These are phyloP conservation scores for Fusarium sp. DNA, from an alignment of 2,329 filamentous ascomycete genomes.

Conservation along the genomic window DNA sequence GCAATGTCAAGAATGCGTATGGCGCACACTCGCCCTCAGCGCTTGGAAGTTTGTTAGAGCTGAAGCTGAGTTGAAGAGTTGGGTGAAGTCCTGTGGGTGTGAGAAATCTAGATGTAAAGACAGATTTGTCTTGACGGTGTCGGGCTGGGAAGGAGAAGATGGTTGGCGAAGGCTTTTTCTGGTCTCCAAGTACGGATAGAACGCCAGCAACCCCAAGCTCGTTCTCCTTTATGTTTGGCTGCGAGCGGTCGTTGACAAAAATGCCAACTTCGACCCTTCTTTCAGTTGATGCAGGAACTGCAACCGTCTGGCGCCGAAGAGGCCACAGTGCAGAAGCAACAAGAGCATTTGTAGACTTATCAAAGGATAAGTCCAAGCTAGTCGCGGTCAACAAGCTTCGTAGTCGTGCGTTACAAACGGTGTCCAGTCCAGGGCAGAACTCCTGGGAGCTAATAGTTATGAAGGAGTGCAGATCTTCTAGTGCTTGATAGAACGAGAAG, in stretches of 20 bases:
- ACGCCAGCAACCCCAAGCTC: constrained; percentile 84
- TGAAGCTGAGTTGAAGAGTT: constrained; percentile 76
- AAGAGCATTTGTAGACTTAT: constrained; percentile 73
- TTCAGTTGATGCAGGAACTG: constrained; percentile 54
- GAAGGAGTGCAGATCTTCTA: constrained; percentile 69
- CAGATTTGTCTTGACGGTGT: constrained; percentile 70
- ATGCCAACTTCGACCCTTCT: constrained; percentile 84
- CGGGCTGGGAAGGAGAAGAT: constrained; percentile 87
- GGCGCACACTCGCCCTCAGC: constrained; percentile 73
- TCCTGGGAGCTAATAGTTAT: constrained; percentile 63
- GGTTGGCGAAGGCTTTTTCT: constrained; percentile 77
- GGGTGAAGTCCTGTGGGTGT: constrained; percentile 86
- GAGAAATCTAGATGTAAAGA: constrained; percentile 74
- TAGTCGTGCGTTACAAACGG: constrained; percentile 62
- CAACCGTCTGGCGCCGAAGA: constrained; percentile 55
- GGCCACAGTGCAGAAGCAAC: constrained; percentile 75
- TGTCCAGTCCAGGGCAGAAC: constrained; percentile 61
- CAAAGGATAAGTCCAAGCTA: constrained; percentile 82
- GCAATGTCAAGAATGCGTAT: constrained; percentile 85
- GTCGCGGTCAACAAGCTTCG: constrained; percentile 63
- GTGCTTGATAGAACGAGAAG: constrained; percentile 75
- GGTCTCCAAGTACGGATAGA: constrained; percentile 81
- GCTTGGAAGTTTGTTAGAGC: constrained; percentile 61
- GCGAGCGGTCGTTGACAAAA: constrained; percentile 70
- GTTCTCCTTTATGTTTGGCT: constrained; percentile 70